phyloP scores from a whole-genome alignment of 805 yeast species.

The Candida methanosorbosa region DNA sequence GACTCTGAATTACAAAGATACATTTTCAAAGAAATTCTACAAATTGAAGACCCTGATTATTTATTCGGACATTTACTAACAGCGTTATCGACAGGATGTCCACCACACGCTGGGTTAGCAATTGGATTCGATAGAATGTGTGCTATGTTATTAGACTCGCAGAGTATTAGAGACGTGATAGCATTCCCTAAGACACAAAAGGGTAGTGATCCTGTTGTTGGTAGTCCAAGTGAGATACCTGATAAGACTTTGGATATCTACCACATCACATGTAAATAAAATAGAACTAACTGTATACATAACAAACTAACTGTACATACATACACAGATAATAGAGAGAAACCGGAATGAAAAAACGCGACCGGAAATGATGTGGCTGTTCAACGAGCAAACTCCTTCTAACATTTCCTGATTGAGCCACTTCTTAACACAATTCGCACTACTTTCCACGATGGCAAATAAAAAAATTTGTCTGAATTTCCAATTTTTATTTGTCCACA shows the following conservation, averaged over 20 bases:
- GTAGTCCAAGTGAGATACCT: conserved; percentile 66
- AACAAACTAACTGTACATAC: no score
- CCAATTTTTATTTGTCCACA: no score
- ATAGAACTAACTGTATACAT: no score
- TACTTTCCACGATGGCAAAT: no score
- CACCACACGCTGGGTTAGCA: conserved; percentile 98
- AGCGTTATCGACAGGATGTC: conserved; percentile 87
- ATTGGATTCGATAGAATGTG: conserved; percentile 90
- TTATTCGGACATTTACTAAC: conserved; percentile 80
- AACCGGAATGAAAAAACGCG: no score
- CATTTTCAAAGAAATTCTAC: conserved; percentile 57
- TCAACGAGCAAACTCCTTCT: no score
- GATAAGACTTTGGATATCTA: conserved; percentile 46
- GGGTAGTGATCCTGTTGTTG: conserved; percentile 84
- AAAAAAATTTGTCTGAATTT: no score
- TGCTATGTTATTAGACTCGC: conserved; percentile 76
- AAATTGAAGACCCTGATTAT: conserved; percentile 46
- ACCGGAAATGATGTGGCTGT: no score
- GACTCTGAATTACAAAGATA: conserved; percentile 71
- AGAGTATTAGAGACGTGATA: conserved; percentile 83
- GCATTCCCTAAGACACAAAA: conserved; percentile 92
- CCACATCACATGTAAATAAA: no score
- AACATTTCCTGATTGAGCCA: no score
- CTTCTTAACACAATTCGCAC: no score
- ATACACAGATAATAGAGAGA: no score